Base-by-base conservation (phyloP, 2,329 filamentous ascomycete species). In the Coleophoma crateriformis region DNA sequence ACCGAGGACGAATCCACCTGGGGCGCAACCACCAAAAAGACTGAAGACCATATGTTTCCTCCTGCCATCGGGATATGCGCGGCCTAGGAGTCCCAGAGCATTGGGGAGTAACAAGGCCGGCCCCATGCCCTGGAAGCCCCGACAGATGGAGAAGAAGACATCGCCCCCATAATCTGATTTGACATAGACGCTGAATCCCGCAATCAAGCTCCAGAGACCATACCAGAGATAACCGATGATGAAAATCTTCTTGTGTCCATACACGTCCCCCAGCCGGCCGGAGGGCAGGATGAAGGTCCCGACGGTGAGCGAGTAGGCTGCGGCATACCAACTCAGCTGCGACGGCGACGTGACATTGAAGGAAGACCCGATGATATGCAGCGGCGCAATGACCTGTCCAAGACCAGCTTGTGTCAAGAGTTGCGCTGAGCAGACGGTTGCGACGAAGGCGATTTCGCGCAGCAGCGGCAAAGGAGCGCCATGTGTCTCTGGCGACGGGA, bases 291-390 rank as follows among this genome's bases (percentile, higher is more conserved):
- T 73, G 50, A 78, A 77, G 1, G 74, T 68, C 3, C 75, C 70
- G 53, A 76, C 72, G 0, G 74, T 76, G 2, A 77, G 63, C 12
- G 69, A 72, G 58, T 81, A 84, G 2, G 76, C 77, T 1, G 78
- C 77, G 12, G 78, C 69, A 43, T 76, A 72, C 78, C 79, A 82
- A 38, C 70, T 71, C n/a, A 80, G 64, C 13, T 71, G 62, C 7
- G 71, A 71, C 0, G 66, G 61, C 2, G 70, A 67, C 3, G 60
- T 66, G 46, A 75, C 62, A 19, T 65, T 64, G 53, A 80, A 79
- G 72, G 12, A 78, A 12, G 60, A 55, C 15, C 73, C 75, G 47
- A 81, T 75, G 33, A 73, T 68, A 45, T 65, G 66, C 1, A 79
- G 64, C 8, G 77, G 73, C 7, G 76, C 67, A 32, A 82, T 63